These are phyloP conservation scores for Ascodesmis nigricans DNA, from an alignment of 495 filamentous ascomycete species.

Conservation along the genomic window DNA sequence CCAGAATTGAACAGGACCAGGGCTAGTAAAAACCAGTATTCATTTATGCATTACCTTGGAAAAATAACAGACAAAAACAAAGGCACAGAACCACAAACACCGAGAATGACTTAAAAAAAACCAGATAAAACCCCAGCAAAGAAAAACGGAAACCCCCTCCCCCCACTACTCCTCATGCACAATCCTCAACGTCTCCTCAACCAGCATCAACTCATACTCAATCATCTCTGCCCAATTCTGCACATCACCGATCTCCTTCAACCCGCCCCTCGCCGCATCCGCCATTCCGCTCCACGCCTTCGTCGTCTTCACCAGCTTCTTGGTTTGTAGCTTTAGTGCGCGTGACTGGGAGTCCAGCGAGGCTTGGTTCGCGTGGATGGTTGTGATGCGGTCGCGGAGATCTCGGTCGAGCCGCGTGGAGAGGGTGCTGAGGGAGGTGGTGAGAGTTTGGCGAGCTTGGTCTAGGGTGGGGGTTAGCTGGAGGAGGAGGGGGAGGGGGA, in stretches of 20 bases:
- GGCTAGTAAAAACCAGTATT: constrained; percentile 12
- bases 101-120: constrained; percentile 16
- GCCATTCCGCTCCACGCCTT: constrained; percentile 46
- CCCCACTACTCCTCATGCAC: constrained; percentile 28
- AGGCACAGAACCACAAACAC: constrained; percentile 2
- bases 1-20: too few species aligned
- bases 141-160: too few species aligned
- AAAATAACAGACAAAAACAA: constrained; percentile 13
- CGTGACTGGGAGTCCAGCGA: constrained; percentile 51
- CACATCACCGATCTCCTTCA: constrained; percentile 88
- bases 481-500: constrained; percentile 3
- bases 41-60: too few species aligned
- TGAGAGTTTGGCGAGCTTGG: constrained; percentile 19
- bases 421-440: constrained; percentile 23
- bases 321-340: constrained; percentile 41
- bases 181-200: constrained; percentile 67
- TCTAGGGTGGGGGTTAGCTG: constrained; percentile 8
- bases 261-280: constrained; percentile 40
- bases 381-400: constrained; percentile 49
- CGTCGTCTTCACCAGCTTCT: constrained; percentile 45
- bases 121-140: too few species aligned
- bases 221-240: constrained; percentile 97
- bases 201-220: constrained; percentile 67
- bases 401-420: constrained; percentile 43
- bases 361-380: constrained; percentile 48